These are phyloP conservation scores for Clitopilus hobsonii DNA, from an alignment of 768 basidiomycete genomes.

Conservation along the genomic window DNA sequence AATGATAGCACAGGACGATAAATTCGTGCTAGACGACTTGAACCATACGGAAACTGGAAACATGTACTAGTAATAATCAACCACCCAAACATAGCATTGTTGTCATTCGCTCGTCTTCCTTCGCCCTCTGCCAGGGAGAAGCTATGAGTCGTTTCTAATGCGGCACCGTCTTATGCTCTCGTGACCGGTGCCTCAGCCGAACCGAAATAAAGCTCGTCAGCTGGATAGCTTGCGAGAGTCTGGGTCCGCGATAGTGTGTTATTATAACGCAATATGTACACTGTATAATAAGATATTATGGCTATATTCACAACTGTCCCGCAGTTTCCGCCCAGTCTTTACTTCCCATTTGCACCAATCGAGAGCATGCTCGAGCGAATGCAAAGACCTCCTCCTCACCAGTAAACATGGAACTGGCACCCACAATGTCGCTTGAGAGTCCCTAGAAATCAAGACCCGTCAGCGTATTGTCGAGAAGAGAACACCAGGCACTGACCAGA, in stretches of 20 bases:
- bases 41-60: not conserved
- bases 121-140: too few species aligned
- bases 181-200: not conserved
- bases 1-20: not conserved
- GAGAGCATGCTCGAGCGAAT: conserved; percentile 89
- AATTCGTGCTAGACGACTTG: not conserved
- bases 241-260: too few species aligned
- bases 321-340: conserved; percentile 72
- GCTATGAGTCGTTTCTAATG: not conserved
- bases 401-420: conserved; percentile 84
- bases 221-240: too few species aligned
- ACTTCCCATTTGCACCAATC: conserved; percentile 87
- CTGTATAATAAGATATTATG: not conserved
- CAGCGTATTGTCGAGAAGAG: conserved; percentile 5
- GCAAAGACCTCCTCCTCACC: conserved; percentile 98
- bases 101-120: too few species aligned
- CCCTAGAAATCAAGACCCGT: conserved; percentile 44
- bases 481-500: conserved; percentile 47
- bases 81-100: not conserved
- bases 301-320: conserved; percentile 17
- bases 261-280: too few species aligned
- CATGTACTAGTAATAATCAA: not conserved
- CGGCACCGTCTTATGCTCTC: not conserved
- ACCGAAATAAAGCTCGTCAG: too few species aligned
- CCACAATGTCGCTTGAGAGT: conserved; percentile 69